Evolutionary conservation across 768 basidiomycete genomes (phyloP).

Genomic region (Mycena epipterygia): DNA sequence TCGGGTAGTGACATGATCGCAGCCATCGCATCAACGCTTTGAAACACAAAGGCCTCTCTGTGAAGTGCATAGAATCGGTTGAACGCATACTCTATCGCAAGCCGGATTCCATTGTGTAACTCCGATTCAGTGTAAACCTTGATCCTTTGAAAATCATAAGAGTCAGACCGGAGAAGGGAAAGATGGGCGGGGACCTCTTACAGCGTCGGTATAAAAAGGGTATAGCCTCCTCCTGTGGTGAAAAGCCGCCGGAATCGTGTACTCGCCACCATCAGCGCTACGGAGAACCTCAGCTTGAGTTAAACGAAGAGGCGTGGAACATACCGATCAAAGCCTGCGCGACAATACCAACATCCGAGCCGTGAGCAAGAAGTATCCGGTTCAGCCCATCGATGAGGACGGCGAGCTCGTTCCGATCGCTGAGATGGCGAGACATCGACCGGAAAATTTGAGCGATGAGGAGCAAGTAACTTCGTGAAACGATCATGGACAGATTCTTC

Average conservation of each 20-base stretch:
- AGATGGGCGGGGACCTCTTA: conserved; percentile 44
- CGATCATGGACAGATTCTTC: conserved; percentile 66
- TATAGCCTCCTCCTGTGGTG: conserved; percentile 78
- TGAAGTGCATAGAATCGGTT: conserved; percentile 83
- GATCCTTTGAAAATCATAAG: conserved; percentile 43
- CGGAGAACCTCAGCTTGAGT: conserved; percentile 2
- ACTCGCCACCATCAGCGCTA: conserved; percentile 81
- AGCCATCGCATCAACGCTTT: conserved; percentile 74
- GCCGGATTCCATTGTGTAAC: conserved; percentile 66
- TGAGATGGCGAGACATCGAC: conserved; percentile 78
- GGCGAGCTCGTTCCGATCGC: conserved; percentile 76
- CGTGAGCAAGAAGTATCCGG: conserved; percentile 75
- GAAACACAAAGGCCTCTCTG: conserved; percentile 80
- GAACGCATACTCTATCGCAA: conserved; percentile 78
- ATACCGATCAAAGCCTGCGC: conserved; percentile 79
- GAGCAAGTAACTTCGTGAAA: conserved; percentile 78
- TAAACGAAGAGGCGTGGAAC: conserved; percentile 34
- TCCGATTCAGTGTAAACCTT: conserved; percentile 79
- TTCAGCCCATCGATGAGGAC: conserved; percentile 79
- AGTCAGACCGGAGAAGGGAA: background rate
- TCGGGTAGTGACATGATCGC: conserved; percentile 65
- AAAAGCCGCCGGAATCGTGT: conserved; percentile 85
- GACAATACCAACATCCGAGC: conserved; percentile 84
- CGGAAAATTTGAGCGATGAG: conserved; percentile 79
- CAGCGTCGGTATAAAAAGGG: conserved; percentile 77